Evolutionary conservation across 192 early-diverging fungal genomes (phyloP), one percentile per base, ranked within the genome.

Genomic region (Pilaira anomala): DNA sequence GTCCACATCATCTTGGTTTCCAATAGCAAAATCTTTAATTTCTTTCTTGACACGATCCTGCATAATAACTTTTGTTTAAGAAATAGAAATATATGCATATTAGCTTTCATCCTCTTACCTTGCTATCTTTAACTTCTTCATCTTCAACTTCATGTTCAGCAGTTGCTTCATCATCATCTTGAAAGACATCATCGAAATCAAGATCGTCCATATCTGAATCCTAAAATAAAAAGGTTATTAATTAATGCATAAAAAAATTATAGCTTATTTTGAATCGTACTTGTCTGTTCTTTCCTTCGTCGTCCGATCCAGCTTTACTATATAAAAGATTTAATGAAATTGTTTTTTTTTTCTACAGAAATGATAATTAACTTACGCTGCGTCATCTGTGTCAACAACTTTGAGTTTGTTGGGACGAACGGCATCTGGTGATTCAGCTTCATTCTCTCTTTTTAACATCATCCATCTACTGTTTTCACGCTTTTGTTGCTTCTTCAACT

Each of bases 141-240:
- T 88, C 85, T 54, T 88, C 85, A 39, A 75, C 79, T 61, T 85
- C 87, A 51, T 86, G 82, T 22, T 90, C 89, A 29, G 80, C 82
- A 29, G 78, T 81, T 36, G 76, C 80, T 60, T 92, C 90, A 71
- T 92, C 90, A 60, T 92, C 90, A 57, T 91, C 89, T 50, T 91
- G 87, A 72, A 88, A 92, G 29, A 85, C 87, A 62, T 89, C 85
- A 48, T 92, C 91, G 72, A 84, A 92, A 67, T 88, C 88, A 51
- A 89, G 70, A 60, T 91, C 89, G 53, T 91, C 89, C 28, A 71
- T 76, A 68, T 82, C 88, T 6, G 71, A 73, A 21, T 67, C 66
- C 67, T 69, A 61, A 16, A 29, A 16, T 12, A n/a, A 25, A 55
- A 3, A 59, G 16, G 42, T 45, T 29, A 21, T 54, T 54, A 26